Base-by-base conservation (phyloP, 2,329 filamentous ascomycete species). In the Myriosclerotinia scirpicola region DNA sequence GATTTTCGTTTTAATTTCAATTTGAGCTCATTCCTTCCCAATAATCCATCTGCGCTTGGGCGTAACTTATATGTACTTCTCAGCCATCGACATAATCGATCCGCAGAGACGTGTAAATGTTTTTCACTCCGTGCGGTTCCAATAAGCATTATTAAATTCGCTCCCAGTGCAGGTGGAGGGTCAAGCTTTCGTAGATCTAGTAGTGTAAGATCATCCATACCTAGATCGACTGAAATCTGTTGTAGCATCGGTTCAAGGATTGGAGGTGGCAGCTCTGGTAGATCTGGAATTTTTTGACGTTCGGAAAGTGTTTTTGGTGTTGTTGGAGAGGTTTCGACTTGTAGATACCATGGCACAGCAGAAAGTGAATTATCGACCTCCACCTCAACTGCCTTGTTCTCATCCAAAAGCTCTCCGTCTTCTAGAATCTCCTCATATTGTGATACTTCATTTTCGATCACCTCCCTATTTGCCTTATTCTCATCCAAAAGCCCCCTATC, bases 41-140 rank as follows among this genome's bases (percentile, higher is more conserved):
- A 83, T 53, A 98, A 79, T 0, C 95, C 95, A 76, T 97, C 95
- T 0, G 95, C 93, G 71, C 88, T 85, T 0, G 94, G 92, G 2
- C 84, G 81, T 48, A 98, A 80, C 65, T 88, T 87, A 77, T 92
- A 86, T 15, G 87, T 85, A 53, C 84, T 87, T 63, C 93, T 85
- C 54, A 97, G 80, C 90, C 92, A 97, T 67, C 94, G 86, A 70
- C 93, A 92, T 36, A 97, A 85, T n/a, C 92, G 87, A 75, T 96
- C 93, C 0, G 93, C 92, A 1, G 92, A 92, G 30, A 97, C 90
- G 75, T 97, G 94, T 46, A 99, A 82, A 80, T 99, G 95, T 63
- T 94, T 93, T 77, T 97, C 92, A 73, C 92, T 96, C 67, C 95
- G 89, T 17, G 94, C 92, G 11, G 93, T 97, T 52, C 90, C 93